Conservation (phyloP, 1,284 basidiomycete genomes). For the Tilletia horrida region DNA sequence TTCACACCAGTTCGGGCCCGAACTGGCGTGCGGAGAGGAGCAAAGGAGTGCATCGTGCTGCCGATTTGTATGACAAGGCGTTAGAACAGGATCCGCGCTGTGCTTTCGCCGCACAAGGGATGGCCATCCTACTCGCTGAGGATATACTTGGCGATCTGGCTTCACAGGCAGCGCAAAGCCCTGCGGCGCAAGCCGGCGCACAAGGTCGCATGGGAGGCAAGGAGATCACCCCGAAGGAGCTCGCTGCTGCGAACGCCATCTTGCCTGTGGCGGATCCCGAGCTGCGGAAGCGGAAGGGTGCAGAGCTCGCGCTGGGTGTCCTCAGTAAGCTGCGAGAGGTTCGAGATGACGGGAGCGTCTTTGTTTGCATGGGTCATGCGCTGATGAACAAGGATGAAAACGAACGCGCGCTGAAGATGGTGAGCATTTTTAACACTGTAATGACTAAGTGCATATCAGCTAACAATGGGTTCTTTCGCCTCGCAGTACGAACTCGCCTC, state of each 20-base stretch:
- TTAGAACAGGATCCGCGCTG: conserved; percentile 38
- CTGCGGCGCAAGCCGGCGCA: conserved; percentile 24
- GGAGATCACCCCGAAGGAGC: conserved; percentile 13
- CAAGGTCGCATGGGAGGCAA: conserved; percentile 16
- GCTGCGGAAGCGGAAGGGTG: conserved; percentile 37
- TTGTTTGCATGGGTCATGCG: conserved; percentile 52
- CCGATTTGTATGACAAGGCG: conserved; percentile 53
- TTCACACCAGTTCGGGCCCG: conserved; percentile 36
- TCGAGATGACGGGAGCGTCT: conserved; percentile 50
- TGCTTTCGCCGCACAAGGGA: conserved; percentile 51
- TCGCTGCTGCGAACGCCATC: conserved; percentile 2
- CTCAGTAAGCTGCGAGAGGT: conserved; percentile 51
- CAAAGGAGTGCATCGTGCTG: conserved; percentile 48
- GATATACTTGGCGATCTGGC: conserved; percentile 43
- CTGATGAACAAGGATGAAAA: conserved; percentile 52
- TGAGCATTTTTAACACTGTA: conserved; percentile 19
- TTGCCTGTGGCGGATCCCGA: conserved; percentile 25
- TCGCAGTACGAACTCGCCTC: conserved; percentile 46
- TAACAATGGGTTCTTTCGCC: background rate
- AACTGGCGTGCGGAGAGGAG: conserved; percentile 38
- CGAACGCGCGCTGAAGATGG: conserved; percentile 45
- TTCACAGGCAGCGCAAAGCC: conserved; percentile 21
- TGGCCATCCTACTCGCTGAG: conserved; percentile 51
- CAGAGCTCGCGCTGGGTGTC: conserved; percentile 48
- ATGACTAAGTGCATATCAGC: too few species aligned